phyloP scores from a whole-genome alignment of 2,329 filamentous ascomycete genomes.

The Aspergillus ochraceus region DNA sequence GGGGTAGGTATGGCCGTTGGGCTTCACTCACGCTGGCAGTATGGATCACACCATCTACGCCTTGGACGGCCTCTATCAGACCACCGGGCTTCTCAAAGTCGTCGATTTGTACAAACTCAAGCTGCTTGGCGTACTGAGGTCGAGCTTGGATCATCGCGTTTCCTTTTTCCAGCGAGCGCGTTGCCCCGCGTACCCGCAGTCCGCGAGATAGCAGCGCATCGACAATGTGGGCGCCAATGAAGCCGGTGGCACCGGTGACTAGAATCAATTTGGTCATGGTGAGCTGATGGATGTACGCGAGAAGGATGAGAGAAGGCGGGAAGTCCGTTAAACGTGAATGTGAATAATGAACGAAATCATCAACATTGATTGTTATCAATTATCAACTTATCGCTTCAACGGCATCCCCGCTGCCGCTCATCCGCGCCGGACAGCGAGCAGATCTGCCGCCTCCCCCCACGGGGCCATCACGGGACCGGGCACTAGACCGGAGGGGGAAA shows the following conservation, averaged over 20 bases:
- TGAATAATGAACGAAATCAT: not conserved
- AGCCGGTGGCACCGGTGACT: conserved; percentile 30
- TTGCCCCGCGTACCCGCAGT: conserved; percentile 24
- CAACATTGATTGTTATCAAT: not conserved
- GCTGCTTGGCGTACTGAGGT: conserved; percentile 33
- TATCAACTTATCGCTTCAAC: not conserved
- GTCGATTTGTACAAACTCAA: conserved; percentile 46
- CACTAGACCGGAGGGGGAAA: not conserved
- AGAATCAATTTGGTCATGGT: conserved; percentile 20
- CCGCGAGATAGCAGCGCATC: conserved; percentile 25
- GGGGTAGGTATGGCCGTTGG: not conserved
- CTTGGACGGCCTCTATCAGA: conserved; percentile 41
- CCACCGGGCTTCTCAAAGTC: conserved; percentile 44
- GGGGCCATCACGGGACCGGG: not conserved
- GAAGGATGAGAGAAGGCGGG: not conserved
- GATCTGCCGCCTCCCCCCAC: not conserved
- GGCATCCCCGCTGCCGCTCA: not conserved
- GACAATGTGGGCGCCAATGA: conserved; percentile 31
- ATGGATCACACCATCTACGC: conserved; percentile 47
- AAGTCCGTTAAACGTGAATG: too few relatives aligned
- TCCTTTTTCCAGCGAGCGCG: conserved; percentile 23
- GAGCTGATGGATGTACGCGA: not conserved
- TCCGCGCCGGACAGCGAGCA: not conserved
- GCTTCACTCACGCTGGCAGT: conserved; percentile 42
- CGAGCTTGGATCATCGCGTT: conserved; percentile 40